Base-by-base conservation (phyloP, 1,284 basidiomycete species). In the Boletus semigastroideus region DNA sequence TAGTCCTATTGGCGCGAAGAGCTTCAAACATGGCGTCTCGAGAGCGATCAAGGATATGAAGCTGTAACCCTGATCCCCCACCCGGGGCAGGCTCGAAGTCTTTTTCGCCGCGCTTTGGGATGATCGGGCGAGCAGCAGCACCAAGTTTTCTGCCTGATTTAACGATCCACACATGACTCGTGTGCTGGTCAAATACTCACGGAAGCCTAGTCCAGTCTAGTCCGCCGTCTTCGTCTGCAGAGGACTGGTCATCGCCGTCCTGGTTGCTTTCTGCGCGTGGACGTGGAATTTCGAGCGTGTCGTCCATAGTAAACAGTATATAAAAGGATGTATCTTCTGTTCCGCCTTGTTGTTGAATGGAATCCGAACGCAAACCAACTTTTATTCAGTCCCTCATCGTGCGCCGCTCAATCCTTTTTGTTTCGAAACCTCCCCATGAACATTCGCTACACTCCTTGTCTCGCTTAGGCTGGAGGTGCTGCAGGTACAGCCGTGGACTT, bases 81-180 rank as follows among this genome's bases (percentile, higher is more conserved):
- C 83, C 78, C 48, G 79, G 72, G 59, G 79, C 71, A 4, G 96
- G 96, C 69, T 98, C 95, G 61, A 95, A 98, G 61, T 97, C 94
- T 68, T 98, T 97, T 69, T 97, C 94, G 5, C 94, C 94, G 27
- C 94, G 82, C 69, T 92, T 94, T 11, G 94, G 94, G 49, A 97
- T 95, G 8, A 80, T 69, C 1, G 79, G 79, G 14, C 73, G 72
- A 5, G 68, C 60, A 36, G 62, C 57, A 31, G 58, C 39, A 11
- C 58, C 66, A 40, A 46, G 19, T 40, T 58, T 67, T 42, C 68
- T 67, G 51, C 46, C 33, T 17, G 49, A 50, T 28, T 51, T 42
- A 30, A 40, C 51, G 42, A 46, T 40, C 22, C 16, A 27, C 27
- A 22, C 3, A 31, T 25, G 51, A 54, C 31, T 49, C 16, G 9